Conservation (phyloP, 2,329 filamentous ascomycete species). For the Myriosclerotinia scirpicola region DNA sequence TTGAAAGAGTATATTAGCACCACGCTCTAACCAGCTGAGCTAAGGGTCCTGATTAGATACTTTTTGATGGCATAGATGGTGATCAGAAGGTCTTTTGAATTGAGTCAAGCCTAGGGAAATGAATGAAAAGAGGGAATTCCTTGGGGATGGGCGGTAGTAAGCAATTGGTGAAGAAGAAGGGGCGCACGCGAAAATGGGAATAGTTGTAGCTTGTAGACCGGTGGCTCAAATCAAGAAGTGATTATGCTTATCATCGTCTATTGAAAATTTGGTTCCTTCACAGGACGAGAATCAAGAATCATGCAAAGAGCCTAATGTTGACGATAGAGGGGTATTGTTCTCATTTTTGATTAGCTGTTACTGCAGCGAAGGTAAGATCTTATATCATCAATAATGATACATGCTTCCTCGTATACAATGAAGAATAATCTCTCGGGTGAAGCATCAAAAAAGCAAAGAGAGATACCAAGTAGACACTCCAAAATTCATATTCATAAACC, state of each 20-base stretch:
- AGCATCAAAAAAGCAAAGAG: background rate
- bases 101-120: no score
- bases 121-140: no score
- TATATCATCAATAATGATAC: background rate
- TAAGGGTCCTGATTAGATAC: background rate
- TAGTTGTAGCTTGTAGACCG: background rate
- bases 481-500: slow-evolving; percentile 6
- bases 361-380: background rate
- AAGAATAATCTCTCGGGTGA: background rate
- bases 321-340: background rate
- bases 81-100: rapidly evolving
- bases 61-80: rapidly evolving
- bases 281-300: background rate
- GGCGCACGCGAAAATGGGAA: no score
- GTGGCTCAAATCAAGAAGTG: background rate
- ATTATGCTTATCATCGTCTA: background rate
- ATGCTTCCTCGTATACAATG: background rate
- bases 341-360: slow-evolving; percentile 2
- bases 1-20: background rate
- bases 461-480: background rate
- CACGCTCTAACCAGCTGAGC: slow-evolving; percentile 19
- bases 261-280: no score
- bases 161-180: no score
- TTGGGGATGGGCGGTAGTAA: no score
- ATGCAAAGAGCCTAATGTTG: background rate